Evolutionary conservation across 306 rosid genomes (phyloP), one percentile per base, ranked within the genome.

Genomic region (Trifolium pratense): DNA sequence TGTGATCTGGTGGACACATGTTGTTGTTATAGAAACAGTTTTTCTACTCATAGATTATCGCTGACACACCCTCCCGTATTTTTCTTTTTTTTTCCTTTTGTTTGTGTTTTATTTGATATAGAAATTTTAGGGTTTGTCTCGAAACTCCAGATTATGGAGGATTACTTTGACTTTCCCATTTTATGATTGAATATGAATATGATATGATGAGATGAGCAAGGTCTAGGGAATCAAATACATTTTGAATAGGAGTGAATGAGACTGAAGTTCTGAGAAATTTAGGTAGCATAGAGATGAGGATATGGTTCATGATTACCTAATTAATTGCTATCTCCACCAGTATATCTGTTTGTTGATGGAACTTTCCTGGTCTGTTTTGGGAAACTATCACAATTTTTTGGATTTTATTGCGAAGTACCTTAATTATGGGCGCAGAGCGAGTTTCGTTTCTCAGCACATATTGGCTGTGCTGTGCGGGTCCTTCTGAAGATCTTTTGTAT

Each of bases 91-190:
- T 26, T 26, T 26, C 31, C 3, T 5, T 29, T 29, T 29, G 32
- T 5, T 29, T 29, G 32, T 29, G 4, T 29, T 6, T 29, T 29
- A n/a, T 31, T 66, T 42, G 34, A 1, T 13, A n/a, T 31, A 40
- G 67, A 55, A 26, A 26, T 53, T 17, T 11, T 11, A 39, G 45
- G 51, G 36, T 56, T 43, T 68, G 73, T 67, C 52, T 11, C 5
- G 40, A 59, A 29, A 2, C 40, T 15, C 42, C 40, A 29, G 9
- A 43, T 17, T 67, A 18, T 18, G 2, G 8, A 42, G 39, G 69
- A 76, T 68, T 46, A 25, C 42, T 45, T 20, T 77, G 51, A 36
- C 42, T 59, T 42, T 18, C 43, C 0, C 48, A 75, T 68, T 37
- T 29, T 32, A 68, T 21, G 9, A 46, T 43, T 29, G 9, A 56